phyloP scores from a whole-genome alignment of 768 basidiomycete species.

The Hericium erinaceus region DNA sequence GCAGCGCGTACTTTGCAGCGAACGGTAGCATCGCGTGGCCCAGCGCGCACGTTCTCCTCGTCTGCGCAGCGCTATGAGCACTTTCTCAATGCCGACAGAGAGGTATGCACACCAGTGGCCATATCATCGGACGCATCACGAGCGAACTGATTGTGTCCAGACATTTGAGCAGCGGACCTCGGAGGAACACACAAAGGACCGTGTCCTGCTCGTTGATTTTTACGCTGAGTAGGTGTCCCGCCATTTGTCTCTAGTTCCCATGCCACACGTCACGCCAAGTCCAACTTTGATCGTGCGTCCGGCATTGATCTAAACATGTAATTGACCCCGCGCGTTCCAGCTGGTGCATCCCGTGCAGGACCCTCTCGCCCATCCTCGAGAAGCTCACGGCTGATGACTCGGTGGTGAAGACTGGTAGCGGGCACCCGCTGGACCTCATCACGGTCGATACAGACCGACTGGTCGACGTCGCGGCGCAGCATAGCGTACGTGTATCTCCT shows the following conservation, averaged over 20 bases:
- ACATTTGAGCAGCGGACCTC: constrained; percentile 25
- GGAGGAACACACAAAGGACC: constrained; percentile 29
- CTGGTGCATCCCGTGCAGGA: constrained; percentile 74
- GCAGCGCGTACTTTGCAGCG: not conserved
- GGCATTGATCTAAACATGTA: not conserved
- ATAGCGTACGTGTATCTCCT: constrained; percentile 30
- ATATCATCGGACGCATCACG: not conserved
- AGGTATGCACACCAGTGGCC: constrained; percentile 27
- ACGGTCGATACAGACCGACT: constrained; percentile 60
- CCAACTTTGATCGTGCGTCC: not conserved
- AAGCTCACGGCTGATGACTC: constrained; percentile 38
- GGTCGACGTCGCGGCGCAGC: constrained; percentile 37
- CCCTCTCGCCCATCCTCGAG: constrained; percentile 62
- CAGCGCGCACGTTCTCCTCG: constrained; percentile 29
- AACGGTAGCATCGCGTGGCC: constrained; percentile 2
- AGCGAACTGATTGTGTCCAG: constrained; percentile 16
- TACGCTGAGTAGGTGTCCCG: constrained; percentile 58
- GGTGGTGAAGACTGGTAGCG: constrained; percentile 37
- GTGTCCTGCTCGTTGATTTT: constrained; percentile 66
- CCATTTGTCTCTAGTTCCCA: not conserved
- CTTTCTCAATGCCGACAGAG: constrained; percentile 35
- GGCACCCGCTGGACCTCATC: constrained; percentile 57
- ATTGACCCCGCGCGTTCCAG: constrained; percentile 26
- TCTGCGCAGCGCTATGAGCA: constrained; percentile 28
- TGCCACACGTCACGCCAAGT: not conserved